Conservation (phyloP, 2,329 filamentous ascomycete species). For the Exophiala phaeomuriformis region DNA sequence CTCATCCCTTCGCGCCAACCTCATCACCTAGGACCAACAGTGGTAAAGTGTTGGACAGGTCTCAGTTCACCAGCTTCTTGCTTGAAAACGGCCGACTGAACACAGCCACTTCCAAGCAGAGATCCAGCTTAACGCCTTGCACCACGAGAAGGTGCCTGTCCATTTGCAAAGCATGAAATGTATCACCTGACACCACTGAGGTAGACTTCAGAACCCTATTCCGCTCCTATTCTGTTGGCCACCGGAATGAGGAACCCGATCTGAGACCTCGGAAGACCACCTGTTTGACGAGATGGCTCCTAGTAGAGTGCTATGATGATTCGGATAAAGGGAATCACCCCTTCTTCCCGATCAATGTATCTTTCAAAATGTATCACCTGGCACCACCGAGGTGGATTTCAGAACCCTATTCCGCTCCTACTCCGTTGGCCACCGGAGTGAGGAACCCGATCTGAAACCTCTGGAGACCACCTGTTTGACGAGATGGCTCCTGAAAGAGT, state of each 20-base stretch:
- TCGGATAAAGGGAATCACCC: not conserved
- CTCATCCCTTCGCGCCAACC: not conserved
- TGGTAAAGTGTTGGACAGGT: not conserved
- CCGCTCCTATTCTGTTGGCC: not conserved
- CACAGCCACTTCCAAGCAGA: too few relatives aligned
- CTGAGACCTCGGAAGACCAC: not conserved
- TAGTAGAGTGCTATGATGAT: not conserved
- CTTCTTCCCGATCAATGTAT: not conserved
- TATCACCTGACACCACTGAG: not conserved
- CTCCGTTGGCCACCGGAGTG: too few relatives aligned
- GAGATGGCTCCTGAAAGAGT: not conserved
- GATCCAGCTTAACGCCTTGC: conserved; percentile 11
- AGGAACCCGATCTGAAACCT: conserved; percentile 2
- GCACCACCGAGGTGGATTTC: not conserved
- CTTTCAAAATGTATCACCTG: not conserved
- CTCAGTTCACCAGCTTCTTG: not conserved
- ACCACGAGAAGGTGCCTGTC: conserved; percentile 15
- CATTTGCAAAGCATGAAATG: conserved; percentile 2
- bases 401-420: conserved; percentile 6
- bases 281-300: too few relatives aligned
- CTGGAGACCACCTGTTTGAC: too few relatives aligned
- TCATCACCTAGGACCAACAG: not conserved
- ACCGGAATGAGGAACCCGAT: not conserved
- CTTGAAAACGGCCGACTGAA: too few relatives aligned
- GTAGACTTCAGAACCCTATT: conserved; percentile 8